phyloP scores from a whole-genome alignment of 2,329 filamentous ascomycete genomes.

The Grosmannia penicillata region DNA sequence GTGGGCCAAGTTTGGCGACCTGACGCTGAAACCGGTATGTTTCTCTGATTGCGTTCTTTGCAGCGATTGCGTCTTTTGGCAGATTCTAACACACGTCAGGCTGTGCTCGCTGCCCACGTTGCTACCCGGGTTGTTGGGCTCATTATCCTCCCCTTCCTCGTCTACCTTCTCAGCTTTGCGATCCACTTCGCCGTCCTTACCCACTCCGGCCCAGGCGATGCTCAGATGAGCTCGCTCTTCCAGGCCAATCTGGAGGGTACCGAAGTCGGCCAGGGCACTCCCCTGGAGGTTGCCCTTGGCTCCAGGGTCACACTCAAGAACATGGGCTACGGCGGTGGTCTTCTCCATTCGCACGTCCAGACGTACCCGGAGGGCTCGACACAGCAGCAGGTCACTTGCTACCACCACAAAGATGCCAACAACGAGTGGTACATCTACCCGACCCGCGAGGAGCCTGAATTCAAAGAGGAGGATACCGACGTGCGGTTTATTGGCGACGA shows the following conservation, averaged over 20 bases:
- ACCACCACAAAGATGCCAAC: constrained; percentile 98
- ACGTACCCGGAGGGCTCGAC: constrained; percentile 86
- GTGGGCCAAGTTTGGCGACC: constrained; percentile 94
- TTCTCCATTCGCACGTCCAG: constrained; percentile 92
- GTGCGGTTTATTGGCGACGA: constrained; percentile 67
- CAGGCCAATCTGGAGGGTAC: constrained; percentile 92
- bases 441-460: constrained; percentile 64
- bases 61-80: no score
- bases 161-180: constrained; percentile 94
- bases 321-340: constrained; percentile 91
- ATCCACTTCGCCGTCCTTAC: constrained; percentile 89
- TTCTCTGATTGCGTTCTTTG: no score
- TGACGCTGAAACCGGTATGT: constrained; percentile 72
- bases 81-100: no score
- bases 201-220: constrained; percentile 88
- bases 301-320: constrained; percentile 93
- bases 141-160: constrained; percentile 74
- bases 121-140: constrained; percentile 69
- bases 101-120: constrained; percentile 49
- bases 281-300: constrained; percentile 78
- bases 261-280: constrained; percentile 86
- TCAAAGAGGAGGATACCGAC: constrained; percentile 53
- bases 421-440: constrained; percentile 99
- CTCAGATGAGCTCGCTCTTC: constrained; percentile 99
- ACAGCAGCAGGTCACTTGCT: constrained; percentile 97